A percentile compares a stretch with the other conserved stretches of the same genome.
phyloP scores from a whole-genome alignment of 2,329 filamentous ascomycete genomes.

The Beauveria varroae region DNA sequence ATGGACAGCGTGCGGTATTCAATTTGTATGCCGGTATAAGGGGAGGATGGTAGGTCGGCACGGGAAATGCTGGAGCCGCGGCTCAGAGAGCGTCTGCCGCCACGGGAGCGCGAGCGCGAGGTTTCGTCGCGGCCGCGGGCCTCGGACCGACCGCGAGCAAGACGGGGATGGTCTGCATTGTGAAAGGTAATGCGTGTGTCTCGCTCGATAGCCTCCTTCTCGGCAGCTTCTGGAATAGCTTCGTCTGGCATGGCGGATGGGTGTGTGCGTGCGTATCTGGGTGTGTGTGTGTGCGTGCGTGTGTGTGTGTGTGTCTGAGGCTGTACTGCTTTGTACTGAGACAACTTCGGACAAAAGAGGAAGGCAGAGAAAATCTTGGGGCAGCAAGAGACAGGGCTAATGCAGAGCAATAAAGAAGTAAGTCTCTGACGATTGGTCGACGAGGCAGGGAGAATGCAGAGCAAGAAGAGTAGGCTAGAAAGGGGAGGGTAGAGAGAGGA shows the following conservation, averaged over 20 bases:
- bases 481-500: background rate
- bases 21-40: constrained; percentile 30
- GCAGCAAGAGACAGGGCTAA: background rate
- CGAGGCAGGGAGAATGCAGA: background rate
- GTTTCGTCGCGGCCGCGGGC: constrained; percentile 2
- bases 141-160: constrained; percentile 13
- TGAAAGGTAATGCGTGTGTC: constrained; percentile 21
- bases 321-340: background rate
- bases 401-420: background rate
- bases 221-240: constrained; percentile 14
- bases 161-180: constrained; percentile 16
- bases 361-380: background rate
- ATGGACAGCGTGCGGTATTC: constrained; percentile 34
- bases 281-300: background rate
- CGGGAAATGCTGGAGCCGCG: constrained; percentile 16
- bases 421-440: background rate
- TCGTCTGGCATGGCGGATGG: constrained; percentile 15
- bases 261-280: background rate
- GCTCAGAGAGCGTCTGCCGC: constrained; percentile 16
- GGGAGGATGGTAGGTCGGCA: constrained; percentile 22
- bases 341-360: background rate
- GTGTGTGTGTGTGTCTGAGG: background rate
- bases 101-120: constrained; percentile 17
- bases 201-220: constrained; percentile 17
- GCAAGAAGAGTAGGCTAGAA: background rate